A percentile compares a stretch with the other conserved stretches of the same genome.
phyloP scores from a whole-genome alignment of 169 alveolate genomes.

The Cryptosporidium viatorum region DNA sequence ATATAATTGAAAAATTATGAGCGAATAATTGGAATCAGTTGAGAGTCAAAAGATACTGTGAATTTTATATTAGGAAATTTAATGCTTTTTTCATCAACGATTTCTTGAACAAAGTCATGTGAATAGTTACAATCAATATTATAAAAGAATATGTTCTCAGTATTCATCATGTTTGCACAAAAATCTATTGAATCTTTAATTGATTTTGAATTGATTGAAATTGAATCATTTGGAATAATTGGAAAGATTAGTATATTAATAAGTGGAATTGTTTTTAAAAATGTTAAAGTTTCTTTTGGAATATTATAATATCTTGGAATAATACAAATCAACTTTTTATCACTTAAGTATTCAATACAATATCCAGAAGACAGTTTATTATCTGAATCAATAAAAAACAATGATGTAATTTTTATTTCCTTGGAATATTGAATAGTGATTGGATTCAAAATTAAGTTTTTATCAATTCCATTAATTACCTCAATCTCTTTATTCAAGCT shows the following conservation, averaged over 20 bases:
- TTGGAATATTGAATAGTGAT: slow-evolving; percentile 14
- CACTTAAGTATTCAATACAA: not conserved
- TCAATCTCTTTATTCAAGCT: not conserved
- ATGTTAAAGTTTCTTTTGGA: slow-evolving; percentile 34
- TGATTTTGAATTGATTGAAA: not conserved
- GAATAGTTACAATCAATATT: slow-evolving; percentile 12
- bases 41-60: slow-evolving; percentile 35
- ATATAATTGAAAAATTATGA: not conserved
- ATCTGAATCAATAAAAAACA: slow-evolving; percentile 25
- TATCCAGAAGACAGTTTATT: slow-evolving; percentile 28
- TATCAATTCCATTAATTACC: not conserved
- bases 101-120: slow-evolving; percentile 30
- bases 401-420: slow-evolving; percentile 8
- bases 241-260: slow-evolving; percentile 27
- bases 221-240: slow-evolving; percentile 1
- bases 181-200: slow-evolving; percentile 10
- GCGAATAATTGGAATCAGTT: slow-evolving; percentile 15
- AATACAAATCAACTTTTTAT: slow-evolving; percentile 22
- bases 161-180: slow-evolving; percentile 16
- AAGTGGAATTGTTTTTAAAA: slow-evolving; percentile 1
- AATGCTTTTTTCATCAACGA: slow-evolving; percentile 9
- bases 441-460: slow-evolving; percentile 7
- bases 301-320: slow-evolving; percentile 31
- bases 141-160: slow-evolving; percentile 28
- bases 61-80: not conserved